Percentiles rank a stretch among this genome's conserved stretches.
phyloP scores from a whole-genome alignment of 768 basidiomycete genomes.

The Pleurotus pulmonarius region DNA sequence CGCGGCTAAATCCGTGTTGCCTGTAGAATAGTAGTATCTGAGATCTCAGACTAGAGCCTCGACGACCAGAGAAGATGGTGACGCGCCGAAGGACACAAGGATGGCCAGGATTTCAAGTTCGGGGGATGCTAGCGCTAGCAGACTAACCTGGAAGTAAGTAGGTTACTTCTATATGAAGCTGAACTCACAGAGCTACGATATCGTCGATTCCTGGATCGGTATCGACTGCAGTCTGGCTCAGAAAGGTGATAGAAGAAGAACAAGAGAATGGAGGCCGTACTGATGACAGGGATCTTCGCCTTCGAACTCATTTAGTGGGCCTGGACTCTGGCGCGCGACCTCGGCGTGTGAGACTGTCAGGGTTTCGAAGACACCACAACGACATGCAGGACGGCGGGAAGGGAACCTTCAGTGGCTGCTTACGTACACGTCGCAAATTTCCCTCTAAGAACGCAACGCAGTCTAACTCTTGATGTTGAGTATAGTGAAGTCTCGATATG shows the following conservation, averaged over 20 bases:
- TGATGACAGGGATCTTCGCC: conserved; percentile 56
- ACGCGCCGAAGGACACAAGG: conserved; percentile 68
- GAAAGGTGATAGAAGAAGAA: not conserved
- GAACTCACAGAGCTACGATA: conserved; percentile 63
- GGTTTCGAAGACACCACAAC: too few species aligned
- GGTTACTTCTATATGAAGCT: not conserved
- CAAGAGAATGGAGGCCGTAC: conserved; percentile 32
- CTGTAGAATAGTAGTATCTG: conserved; percentile 26
- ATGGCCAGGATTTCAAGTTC: conserved; percentile 79
- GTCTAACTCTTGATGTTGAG: too few species aligned
- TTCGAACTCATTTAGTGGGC: conserved; percentile 1
- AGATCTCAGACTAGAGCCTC: too few species aligned
- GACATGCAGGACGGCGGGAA: too few species aligned
- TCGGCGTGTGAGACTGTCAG: too few species aligned
- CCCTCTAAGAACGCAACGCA: too few species aligned
- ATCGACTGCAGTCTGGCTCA: conserved; percentile 48
- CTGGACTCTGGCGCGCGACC: too few species aligned
- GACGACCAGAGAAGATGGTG: not conserved
- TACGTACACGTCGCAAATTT: too few species aligned
- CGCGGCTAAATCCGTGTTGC: conserved; percentile 66
- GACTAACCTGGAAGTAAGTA: conserved; percentile 30
- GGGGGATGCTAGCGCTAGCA: conserved; percentile 78
- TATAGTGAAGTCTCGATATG: too few species aligned
- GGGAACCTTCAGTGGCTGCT: too few species aligned
- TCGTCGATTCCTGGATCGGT: conserved; percentile 90